phyloP scores from a whole-genome alignment of 768 basidiomycete species.

The Wakefieldia striispora region DNA sequence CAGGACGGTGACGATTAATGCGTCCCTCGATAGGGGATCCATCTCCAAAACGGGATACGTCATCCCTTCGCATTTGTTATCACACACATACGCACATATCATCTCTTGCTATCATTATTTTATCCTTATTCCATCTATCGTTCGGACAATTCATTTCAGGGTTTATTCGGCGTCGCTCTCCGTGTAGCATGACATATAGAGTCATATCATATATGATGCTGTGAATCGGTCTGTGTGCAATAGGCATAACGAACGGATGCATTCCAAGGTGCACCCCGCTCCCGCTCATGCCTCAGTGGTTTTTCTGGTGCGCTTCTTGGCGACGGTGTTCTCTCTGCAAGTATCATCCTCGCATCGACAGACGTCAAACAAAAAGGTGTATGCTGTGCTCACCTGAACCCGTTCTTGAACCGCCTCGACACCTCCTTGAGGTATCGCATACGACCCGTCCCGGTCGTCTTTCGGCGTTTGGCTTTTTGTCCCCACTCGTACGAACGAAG shows the following conservation, averaged over 20 bases:
- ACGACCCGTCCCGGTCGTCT: conserved; percentile 97
- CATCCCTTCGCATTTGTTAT: no score
- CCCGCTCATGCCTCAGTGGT: conserved; percentile 45
- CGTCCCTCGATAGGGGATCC: neutral
- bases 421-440: conserved; percentile 94
- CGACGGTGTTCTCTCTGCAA: conserved; percentile 83
- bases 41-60: no score
- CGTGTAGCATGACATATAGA: conserved; percentile 2
- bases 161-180: neutral
- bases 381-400: conserved; percentile 69
- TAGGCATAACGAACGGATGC: conserved; percentile 15
- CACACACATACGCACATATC: neutral
- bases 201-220: conserved; percentile 22
- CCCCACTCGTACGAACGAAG: conserved; percentile 98
- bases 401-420: conserved; percentile 96
- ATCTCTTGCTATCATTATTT: conserved; percentile 16
- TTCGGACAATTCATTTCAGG: neutral
- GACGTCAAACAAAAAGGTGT: neutral
- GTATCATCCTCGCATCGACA: neutral
- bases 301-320: conserved; percentile 77
- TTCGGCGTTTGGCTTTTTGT: conserved; percentile 98
- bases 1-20: conserved; percentile 17
- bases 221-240: conserved; percentile 3
- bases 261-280: conserved; percentile 1
- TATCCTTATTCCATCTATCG: conserved; percentile 17